phyloP scores from a whole-genome alignment of 2,329 filamentous ascomycete genomes.

The Ceratocystis huliohia region DNA sequence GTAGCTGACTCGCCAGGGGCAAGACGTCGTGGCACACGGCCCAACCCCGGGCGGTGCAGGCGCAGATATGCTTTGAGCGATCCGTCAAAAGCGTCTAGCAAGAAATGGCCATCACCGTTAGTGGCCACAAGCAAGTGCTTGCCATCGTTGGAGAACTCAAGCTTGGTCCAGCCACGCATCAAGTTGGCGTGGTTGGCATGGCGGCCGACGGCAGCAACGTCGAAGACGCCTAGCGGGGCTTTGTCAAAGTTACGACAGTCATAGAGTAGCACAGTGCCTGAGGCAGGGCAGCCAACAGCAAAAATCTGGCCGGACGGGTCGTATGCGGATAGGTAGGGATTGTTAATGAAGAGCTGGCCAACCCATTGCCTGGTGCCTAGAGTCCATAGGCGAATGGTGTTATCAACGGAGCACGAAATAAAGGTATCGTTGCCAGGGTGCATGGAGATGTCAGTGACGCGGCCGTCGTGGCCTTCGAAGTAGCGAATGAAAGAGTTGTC shows the following conservation, averaged over 20 bases:
- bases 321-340: slow-evolving; percentile 73
- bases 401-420: slow-evolving; percentile 79
- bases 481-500: slow-evolving; percentile 96
- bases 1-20: slow-evolving; percentile 38
- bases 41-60: slow-evolving; percentile 42
- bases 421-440: slow-evolving; percentile 84
- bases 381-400: slow-evolving; percentile 87
- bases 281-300: slow-evolving; percentile 70
- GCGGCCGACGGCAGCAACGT: slow-evolving; percentile 50
- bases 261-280: slow-evolving; percentile 74
- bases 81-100: slow-evolving; percentile 88
- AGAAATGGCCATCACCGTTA: slow-evolving; percentile 70
- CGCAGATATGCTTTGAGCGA: slow-evolving; percentile 60
- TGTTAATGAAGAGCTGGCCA: slow-evolving; percentile 67
- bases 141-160: slow-evolving; percentile 94
- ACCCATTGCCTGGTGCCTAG: slow-evolving; percentile 66
- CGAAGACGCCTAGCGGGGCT: slow-evolving; percentile 74
- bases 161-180: slow-evolving; percentile 66
- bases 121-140: slow-evolving; percentile 77
- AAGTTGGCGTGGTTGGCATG: slow-evolving; percentile 43
- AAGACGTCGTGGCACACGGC: slow-evolving; percentile 38
- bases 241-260: slow-evolving; percentile 91
- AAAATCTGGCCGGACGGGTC: slow-evolving; percentile 89
- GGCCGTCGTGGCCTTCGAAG: slow-evolving; percentile 77
- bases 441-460: slow-evolving; percentile 71